phyloP scores from a whole-genome alignment of 768 basidiomycete species.

The Lactarius deliciosus region DNA sequence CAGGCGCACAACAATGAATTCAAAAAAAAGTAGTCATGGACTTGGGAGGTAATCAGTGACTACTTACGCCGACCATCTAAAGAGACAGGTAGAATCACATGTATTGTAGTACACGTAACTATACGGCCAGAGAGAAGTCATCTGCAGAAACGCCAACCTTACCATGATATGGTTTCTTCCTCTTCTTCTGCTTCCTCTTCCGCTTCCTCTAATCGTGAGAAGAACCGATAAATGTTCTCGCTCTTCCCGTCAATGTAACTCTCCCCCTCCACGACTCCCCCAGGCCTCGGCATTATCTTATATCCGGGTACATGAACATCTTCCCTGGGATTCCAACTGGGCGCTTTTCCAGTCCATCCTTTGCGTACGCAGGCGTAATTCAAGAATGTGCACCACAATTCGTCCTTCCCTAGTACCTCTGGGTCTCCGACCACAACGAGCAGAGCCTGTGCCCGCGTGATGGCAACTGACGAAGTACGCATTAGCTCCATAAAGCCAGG shows the following conservation, averaged over 20 bases:
- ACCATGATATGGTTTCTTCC: too few relatives aligned
- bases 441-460: constrained; percentile 64
- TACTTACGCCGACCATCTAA: not conserved
- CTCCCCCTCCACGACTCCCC: not conserved
- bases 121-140: too few relatives aligned
- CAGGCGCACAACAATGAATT: too few relatives aligned
- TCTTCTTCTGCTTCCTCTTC: not conserved
- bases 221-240: too few relatives aligned
- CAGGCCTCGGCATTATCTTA: not conserved
- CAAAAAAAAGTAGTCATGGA: too few relatives aligned
- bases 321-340: constrained; percentile 40
- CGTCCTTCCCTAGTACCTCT: constrained; percentile 54
- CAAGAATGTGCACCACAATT: constrained; percentile 59
- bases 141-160: too few relatives aligned
- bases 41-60: too few relatives aligned
- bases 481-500: not conserved
- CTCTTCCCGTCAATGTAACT: constrained; percentile 14
- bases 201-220: too few relatives aligned
- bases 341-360: constrained; percentile 52
- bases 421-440: constrained; percentile 66
- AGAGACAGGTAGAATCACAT: not conserved
- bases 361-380: constrained; percentile 51
- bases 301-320: not conserved
- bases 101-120: too few relatives aligned
- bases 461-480: constrained; percentile 46